A percentile compares a stretch with the other conserved stretches of the same genome.
phyloP scores from a whole-genome alignment of 2,329 filamentous ascomycete species.

The Akanthomyces uredinophilus region DNA sequence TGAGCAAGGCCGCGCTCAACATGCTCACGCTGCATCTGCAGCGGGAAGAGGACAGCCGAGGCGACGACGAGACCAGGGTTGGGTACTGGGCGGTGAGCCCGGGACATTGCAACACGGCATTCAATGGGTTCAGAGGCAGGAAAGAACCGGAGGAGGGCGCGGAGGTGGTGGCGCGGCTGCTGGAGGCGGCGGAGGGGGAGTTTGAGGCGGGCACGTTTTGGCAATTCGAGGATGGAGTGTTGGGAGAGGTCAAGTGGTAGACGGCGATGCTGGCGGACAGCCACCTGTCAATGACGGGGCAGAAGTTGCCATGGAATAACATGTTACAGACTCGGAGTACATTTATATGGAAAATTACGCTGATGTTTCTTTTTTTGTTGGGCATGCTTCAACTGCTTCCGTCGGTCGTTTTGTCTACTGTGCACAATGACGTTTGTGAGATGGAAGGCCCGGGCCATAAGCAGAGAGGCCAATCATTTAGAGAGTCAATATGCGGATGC shows the following conservation, averaged over 20 bases:
- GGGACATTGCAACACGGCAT: slow-evolving; percentile 18
- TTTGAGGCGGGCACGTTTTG: background rate
- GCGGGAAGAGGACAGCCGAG: slow-evolving; percentile 13
- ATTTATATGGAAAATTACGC: too few relatives aligned
- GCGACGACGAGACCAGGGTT: slow-evolving; percentile 5
- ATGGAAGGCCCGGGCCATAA: too few relatives aligned
- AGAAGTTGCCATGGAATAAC: too few relatives aligned
- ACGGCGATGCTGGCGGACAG: too few relatives aligned
- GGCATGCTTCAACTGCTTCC: too few relatives aligned
- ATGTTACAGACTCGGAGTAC: too few relatives aligned
- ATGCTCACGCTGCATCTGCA: slow-evolving; percentile 20
- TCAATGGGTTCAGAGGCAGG: slow-evolving; percentile 17
- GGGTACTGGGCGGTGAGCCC: slow-evolving; percentile 19
- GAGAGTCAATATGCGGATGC: too few relatives aligned
- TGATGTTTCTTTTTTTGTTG: too few relatives aligned
- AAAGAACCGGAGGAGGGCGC: background rate
- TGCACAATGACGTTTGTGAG: too few relatives aligned
- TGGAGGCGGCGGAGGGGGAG: background rate
- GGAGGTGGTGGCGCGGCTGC: background rate
- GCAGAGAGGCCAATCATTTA: too few relatives aligned
- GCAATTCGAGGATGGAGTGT: background rate
- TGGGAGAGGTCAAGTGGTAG: background rate
- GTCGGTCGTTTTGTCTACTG: too few relatives aligned
- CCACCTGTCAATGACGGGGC: background rate
- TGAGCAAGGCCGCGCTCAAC: slow-evolving; percentile 20